Evolutionary conservation across 495 filamentous ascomycete species (phyloP).

Genomic region (Pseudevernia furfuracea): DNA sequence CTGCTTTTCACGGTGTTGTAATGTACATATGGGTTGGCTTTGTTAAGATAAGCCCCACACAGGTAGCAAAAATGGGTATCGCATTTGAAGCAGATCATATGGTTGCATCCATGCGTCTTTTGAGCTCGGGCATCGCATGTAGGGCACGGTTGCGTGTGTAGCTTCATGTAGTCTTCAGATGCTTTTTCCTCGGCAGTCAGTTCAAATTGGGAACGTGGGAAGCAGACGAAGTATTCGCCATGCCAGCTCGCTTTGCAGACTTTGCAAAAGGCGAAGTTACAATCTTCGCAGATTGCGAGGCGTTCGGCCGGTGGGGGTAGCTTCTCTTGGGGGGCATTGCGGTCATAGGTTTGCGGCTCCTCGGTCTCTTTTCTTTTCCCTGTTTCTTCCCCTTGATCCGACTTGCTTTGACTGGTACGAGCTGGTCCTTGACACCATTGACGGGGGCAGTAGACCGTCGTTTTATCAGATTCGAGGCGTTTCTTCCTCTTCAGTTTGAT

Average conservation of each 20-base stretch:
- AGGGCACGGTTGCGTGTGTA: conserved; percentile 83
- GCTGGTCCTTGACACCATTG: conserved; percentile 90
- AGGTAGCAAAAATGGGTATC: conserved; percentile 93
- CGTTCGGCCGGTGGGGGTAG: conserved; percentile 48
- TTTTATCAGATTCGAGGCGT: conserved; percentile 81
- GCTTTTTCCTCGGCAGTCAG: conserved; percentile 77
- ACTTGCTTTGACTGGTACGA: conserved; percentile 45
- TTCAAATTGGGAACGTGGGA: conserved; percentile 52
- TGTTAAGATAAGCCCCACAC: conserved; percentile 76
- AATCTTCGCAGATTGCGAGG: conserved; percentile 80
- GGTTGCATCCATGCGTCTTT: conserved; percentile 92
- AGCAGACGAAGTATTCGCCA: conserved; percentile 63
- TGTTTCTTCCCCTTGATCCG: conserved; percentile 16
- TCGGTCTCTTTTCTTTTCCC: neutral
- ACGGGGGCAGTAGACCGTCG: conserved; percentile 88
- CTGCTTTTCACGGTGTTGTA: conserved; percentile 61
- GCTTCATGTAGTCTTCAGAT: conserved; percentile 67
- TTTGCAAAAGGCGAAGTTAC: conserved; percentile 84
- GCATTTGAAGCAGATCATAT: conserved; percentile 93
- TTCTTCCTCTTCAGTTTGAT: conserved; percentile 85
- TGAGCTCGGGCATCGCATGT: conserved; percentile 78
- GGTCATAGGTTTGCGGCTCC: conserved; percentile 14
- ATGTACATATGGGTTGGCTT: conserved; percentile 76
- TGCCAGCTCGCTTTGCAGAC: conserved; percentile 77
- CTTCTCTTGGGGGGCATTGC: conserved; percentile 31